A percentile compares a stretch with the other conserved stretches of the same genome.
phyloP scores from a whole-genome alignment of 768 basidiomycete genomes.

The Mrakia hoshinonis region DNA sequence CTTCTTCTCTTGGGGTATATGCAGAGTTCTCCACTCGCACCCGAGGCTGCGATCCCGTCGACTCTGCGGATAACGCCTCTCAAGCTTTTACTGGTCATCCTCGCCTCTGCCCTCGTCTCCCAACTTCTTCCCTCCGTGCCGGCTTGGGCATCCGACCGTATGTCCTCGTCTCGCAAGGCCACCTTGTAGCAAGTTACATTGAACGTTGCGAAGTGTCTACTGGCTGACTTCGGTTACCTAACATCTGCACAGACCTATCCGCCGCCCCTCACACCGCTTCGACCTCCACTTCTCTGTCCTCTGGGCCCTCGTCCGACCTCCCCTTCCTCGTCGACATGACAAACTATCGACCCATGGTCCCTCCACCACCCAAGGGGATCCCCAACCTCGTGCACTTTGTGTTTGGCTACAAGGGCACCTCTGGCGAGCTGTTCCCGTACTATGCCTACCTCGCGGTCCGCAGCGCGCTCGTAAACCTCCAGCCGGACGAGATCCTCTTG shows the following conservation, averaged over 20 bases:
- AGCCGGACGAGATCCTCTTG: constrained; percentile 40
- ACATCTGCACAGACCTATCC: no score
- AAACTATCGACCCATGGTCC: neutral
- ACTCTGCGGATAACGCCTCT: neutral
- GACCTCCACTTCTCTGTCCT: no score
- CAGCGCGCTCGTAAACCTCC: constrained; percentile 40
- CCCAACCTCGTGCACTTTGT: constrained; percentile 42
- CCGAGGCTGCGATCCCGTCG: no score
- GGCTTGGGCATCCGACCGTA: neutral
- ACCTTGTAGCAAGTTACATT: neutral
- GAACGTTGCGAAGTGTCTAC: no score
- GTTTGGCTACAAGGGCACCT: constrained; percentile 38
- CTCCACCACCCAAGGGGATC: constrained; percentile 29
- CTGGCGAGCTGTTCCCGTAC: constrained; percentile 40
- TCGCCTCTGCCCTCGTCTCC: constrained; percentile 3
- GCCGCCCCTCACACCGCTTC: no score
- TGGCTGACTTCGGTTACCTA: no score
- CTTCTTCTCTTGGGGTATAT: no score
- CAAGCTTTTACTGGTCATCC: neutral
- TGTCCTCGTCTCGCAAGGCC: neutral
- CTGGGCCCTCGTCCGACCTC: constrained; percentile 3
- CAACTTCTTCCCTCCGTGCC: neutral
- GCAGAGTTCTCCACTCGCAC: no score
- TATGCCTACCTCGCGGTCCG: constrained; percentile 42
- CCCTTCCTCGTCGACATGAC: neutral